These are phyloP conservation scores for Podospora pseudocomata DNA, from an alignment of 495 filamentous ascomycete species.

Conservation along the genomic window DNA sequence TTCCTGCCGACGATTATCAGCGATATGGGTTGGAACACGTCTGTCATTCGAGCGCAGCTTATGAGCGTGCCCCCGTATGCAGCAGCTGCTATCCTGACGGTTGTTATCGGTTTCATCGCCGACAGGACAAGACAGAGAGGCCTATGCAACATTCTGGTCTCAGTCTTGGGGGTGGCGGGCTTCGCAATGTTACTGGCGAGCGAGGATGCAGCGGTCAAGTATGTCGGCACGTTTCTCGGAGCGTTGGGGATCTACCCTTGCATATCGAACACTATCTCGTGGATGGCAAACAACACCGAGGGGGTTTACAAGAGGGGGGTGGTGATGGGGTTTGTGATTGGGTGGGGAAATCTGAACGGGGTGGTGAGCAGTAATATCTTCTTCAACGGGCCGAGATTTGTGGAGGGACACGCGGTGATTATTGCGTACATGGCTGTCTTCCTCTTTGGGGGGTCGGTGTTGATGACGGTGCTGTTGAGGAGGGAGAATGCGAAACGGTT, in stretches of 20 bases:
- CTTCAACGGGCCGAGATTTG: conserved; percentile 43
- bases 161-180: conserved; percentile 68
- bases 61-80: conserved; percentile 87
- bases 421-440: conserved; percentile 50
- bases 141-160: conserved; percentile 72
- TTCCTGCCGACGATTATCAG: conserved; percentile 85
- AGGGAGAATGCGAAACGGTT: conserved; percentile 60
- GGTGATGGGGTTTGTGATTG: conserved; percentile 80
- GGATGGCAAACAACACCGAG: conserved; percentile 86
- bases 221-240: conserved; percentile 80
- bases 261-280: conserved; percentile 88
- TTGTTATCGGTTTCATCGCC: conserved; percentile 70
- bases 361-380: conserved; percentile 75
- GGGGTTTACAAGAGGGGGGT: conserved; percentile 91
- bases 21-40: conserved; percentile 62
- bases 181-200: conserved; percentile 73
- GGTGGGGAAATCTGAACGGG: conserved; percentile 91
- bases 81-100: conserved; percentile 72
- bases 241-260: conserved; percentile 89
- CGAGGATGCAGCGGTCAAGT: conserved; percentile 60
- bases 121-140: conserved; percentile 77
- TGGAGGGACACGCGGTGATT: conserved; percentile 45
- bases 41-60: conserved; percentile 67
- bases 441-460: conserved; percentile 50
- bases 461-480: conserved; percentile 63